Conservation (phyloP, 1,284 basidiomycete genomes). For the Puccinia triticina region DNA sequence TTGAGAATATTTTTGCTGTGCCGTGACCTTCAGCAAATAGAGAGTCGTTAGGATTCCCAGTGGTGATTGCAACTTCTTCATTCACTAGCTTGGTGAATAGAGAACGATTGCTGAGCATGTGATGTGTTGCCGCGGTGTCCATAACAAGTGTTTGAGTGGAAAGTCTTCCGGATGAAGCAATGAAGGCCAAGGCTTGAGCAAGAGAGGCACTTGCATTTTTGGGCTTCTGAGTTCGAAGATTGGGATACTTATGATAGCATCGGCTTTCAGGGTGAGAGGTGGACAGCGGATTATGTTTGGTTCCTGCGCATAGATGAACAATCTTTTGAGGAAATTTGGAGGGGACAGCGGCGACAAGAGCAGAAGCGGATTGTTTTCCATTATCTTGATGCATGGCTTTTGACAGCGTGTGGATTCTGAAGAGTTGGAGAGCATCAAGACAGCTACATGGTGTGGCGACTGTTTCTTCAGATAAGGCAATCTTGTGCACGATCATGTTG, state of each 20-base stretch:
- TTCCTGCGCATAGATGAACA: neutral
- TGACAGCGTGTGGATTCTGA: neutral
- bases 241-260: neutral
- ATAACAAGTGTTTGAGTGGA: neutral
- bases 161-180: neutral
- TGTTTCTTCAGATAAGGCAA: neutral
- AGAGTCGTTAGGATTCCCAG: neutral
- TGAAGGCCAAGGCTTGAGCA: neutral
- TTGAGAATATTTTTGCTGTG: neutral
- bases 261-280: neutral
- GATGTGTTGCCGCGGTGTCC: slow-evolving; percentile 7
- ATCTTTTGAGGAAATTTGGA: neutral
- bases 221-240: neutral
- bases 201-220: neutral
- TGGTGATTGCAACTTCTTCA: neutral
- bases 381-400: neutral
- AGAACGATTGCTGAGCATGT: neutral
- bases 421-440: neutral
- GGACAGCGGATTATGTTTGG: neutral
- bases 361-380: neutral
- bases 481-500: neutral
- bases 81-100: neutral
- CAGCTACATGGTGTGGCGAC: neutral
- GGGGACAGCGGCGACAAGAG: neutral
- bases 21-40: neutral